These are phyloP conservation scores for Candida insectalens DNA, from an alignment of 805 yeast species.

Conservation along the genomic window DNA sequence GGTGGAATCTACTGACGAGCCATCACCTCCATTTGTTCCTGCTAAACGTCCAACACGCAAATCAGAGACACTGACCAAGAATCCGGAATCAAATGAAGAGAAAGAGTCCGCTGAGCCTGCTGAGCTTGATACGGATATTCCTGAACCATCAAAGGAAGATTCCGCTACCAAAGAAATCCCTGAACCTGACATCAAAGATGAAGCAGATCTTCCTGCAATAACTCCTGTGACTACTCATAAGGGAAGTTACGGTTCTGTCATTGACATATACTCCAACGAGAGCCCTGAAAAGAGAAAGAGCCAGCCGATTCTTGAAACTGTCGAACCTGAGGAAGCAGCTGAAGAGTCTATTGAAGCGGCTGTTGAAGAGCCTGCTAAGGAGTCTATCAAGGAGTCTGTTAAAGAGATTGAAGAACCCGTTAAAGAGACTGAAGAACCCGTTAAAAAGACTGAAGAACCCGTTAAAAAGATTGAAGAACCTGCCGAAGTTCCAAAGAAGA, in stretches of 20 bases:
- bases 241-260: conserved; percentile 4
- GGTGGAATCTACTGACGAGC: too few species aligned
- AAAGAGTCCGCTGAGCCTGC: not conserved
- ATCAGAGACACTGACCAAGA: not conserved
- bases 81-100: not conserved
- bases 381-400: too few species aligned
- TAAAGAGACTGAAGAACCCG: not conserved
- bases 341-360: too few species aligned
- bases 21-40: too few species aligned
- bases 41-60: not conserved
- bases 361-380: too few species aligned
- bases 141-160: not conserved
- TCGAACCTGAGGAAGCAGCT: too few species aligned
- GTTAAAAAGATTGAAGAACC: not conserved
- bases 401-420: too few species aligned
- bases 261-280: conserved; percentile 13
- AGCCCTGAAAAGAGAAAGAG: conserved; percentile 9
- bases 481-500: conserved; percentile 7
- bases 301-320: not conserved
- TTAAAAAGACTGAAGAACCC: not conserved
- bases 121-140: not conserved
- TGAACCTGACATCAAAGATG: too few species aligned
- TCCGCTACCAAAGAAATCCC: too few species aligned
- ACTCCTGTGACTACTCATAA: conserved; percentile 1
- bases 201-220: too few species aligned